Conservation (phyloP, 331 rosid genomes). For the Prunus yedoensis region DNA sequence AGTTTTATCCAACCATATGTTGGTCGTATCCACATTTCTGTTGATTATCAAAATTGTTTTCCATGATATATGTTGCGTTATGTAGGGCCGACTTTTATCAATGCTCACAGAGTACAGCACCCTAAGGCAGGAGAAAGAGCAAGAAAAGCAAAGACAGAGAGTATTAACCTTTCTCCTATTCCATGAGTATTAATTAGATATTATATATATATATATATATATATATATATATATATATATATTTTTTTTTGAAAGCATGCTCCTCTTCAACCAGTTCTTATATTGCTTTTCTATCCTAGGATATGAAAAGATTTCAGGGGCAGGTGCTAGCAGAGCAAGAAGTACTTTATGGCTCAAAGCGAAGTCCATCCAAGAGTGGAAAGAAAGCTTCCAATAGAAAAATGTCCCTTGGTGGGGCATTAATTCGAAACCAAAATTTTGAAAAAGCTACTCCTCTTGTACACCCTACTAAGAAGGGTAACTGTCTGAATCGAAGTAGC, state of each 20-base stretch:
- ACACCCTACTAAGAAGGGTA: slow-evolving; percentile 43
- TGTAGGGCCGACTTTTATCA: slow-evolving; percentile 50
- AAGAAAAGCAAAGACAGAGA: slow-evolving; percentile 58
- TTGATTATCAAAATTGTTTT: neutral
- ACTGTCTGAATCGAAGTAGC: slow-evolving; percentile 32
- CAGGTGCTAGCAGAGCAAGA: slow-evolving; percentile 62
- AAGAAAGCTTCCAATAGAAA: slow-evolving; percentile 45
- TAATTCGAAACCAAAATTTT: slow-evolving; percentile 49
- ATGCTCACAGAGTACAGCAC: slow-evolving; percentile 57
- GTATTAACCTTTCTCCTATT: slow-evolving; percentile 32
- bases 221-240: too few relatives aligned
- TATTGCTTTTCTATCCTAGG: slow-evolving; percentile 36
- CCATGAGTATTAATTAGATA: neutral
- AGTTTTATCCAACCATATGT: neutral
- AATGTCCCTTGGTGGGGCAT: slow-evolving; percentile 48
- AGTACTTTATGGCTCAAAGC: slow-evolving; percentile 56
- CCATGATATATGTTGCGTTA: neutral
- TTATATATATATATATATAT: neutral
- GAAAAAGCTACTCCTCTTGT: slow-evolving; percentile 35
- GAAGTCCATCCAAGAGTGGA: slow-evolving; percentile 56
- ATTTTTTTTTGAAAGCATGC: slow-evolving; percentile 2
- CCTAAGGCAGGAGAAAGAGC: slow-evolving; percentile 66
- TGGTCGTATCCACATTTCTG: slow-evolving; percentile 1
- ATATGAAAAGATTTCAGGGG: slow-evolving; percentile 59
- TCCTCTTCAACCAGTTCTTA: slow-evolving; percentile 11